A percentile compares a stretch with the other conserved stretches of the same genome.
These are phyloP conservation scores for Exutisphaerella laricina DNA, from an alignment of 2,329 filamentous ascomycete genomes.

Conservation along the genomic window DNA sequence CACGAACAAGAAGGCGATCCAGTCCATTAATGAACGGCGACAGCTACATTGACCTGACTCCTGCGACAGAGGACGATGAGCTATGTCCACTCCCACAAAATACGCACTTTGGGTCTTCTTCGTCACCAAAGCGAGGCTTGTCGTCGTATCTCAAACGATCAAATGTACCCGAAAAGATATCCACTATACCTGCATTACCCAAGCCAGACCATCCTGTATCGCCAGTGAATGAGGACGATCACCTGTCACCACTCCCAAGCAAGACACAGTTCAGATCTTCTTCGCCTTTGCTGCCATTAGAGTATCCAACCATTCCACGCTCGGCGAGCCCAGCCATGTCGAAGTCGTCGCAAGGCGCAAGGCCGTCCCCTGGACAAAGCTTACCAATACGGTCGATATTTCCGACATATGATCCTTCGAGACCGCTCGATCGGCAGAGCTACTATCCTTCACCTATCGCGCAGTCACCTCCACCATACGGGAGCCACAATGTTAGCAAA, in stretches of 20 bases:
- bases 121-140: constrained; percentile 13
- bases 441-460: constrained; percentile 59
- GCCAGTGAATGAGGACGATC: constrained; percentile 19
- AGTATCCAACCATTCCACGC: constrained; percentile 11
- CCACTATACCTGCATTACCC: neutral
- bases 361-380: constrained; percentile 14
- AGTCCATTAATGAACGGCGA: constrained; percentile 11
- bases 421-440: constrained; percentile 61
- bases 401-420: constrained; percentile 63
- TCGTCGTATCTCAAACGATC: constrained; percentile 15
- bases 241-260: constrained; percentile 24
- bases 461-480: constrained; percentile 56
- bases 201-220: constrained; percentile 8
- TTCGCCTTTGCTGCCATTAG: constrained; percentile 9
- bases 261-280: constrained; percentile 19
- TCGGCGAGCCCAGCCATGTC: constrained; percentile 5
- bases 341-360: constrained; percentile 3
- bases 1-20: constrained; percentile 18
- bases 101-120: constrained; percentile 18
- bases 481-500: constrained; percentile 57
- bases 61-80: constrained; percentile 19
- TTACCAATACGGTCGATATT: constrained; percentile 65
- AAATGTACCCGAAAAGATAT: constrained; percentile 8
- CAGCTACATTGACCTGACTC: constrained; percentile 4
- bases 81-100: constrained; percentile 26